phyloP scores from a whole-genome alignment of 352 stramenopile species.

The Blastocystis sp. region DNA sequence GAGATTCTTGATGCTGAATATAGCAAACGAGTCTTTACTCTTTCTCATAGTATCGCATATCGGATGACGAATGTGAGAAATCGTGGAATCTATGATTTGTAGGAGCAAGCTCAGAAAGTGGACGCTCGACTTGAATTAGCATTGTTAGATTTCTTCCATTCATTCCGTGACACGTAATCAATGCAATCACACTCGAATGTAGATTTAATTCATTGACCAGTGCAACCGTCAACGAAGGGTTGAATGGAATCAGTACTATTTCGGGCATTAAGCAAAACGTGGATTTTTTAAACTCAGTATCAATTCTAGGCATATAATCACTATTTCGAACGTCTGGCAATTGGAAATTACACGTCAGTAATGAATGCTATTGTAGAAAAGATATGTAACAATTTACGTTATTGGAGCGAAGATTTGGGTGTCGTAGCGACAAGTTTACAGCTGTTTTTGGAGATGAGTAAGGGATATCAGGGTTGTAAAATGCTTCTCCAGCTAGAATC shows the following conservation, averaged over 20 bases:
- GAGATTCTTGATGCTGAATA: conserved; percentile 51
- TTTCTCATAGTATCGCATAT: conserved; percentile 26
- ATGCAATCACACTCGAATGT: not conserved
- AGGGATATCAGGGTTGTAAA: conserved; percentile 50
- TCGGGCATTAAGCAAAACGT: conserved; percentile 24
- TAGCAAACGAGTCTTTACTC: conserved; percentile 53
- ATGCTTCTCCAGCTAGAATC: conserved; percentile 44
- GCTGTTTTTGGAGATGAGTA: conserved; percentile 51
- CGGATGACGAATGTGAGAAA: not conserved
- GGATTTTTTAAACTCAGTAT: not conserved
- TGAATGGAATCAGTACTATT: not conserved
- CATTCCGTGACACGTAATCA: conserved; percentile 11
- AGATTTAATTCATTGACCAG: conserved; percentile 21
- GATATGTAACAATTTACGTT: conserved; percentile 37
- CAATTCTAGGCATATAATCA: conserved; percentile 1
- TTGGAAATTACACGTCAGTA: conserved; percentile 39
- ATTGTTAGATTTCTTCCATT: conserved; percentile 28
- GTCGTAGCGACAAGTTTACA: conserved; percentile 25
- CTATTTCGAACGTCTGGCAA: conserved; percentile 39
- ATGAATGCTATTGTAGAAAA: conserved; percentile 67
- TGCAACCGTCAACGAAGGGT: not conserved
- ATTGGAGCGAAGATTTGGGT: conserved; percentile 24
- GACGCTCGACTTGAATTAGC: conserved; percentile 53
- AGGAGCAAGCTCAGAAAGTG: not conserved
- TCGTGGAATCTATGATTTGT: not conserved